Base-by-base conservation (phyloP, 441 rosid species). In the Breynia disticha region DNA sequence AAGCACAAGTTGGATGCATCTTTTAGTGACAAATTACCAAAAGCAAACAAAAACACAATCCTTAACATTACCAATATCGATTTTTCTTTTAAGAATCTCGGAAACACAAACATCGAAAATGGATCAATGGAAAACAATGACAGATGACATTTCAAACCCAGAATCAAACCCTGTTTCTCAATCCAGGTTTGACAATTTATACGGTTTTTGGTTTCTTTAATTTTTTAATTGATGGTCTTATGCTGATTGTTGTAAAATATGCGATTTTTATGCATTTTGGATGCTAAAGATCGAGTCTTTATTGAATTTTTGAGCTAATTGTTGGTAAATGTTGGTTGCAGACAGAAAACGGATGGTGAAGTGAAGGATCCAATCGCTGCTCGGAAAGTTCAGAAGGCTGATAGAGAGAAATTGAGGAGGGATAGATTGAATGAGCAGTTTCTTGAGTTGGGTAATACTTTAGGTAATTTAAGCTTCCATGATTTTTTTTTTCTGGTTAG, bases 401-500 rank as follows among this genome's bases (percentile, higher is more conserved):
- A 80, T 55, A 67, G 82, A 9, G 93, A 89, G 54, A 89, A 83
- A 50, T 52, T 76, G 54, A 81, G 93, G 53, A 80, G 95, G 73
- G 90, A 82, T 52, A 68, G 70, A 32, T 74, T 83, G n/a, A 83
- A 83, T 20, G 90, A 86, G 63, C 83, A 77, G 60, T 83, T 86
- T 70, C 77, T 76, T 55, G 83, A 79, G 63, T 61, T 86, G 50
- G 87, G 83, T 28, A 39, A 39, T 59, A 56, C 82, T 15, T 54
- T 90, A 46, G 94, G 86, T 74, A 62, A 55, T 15, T 41, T 15
- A 11, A 11, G 10, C n/a, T 41, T 41, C 44, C n/a, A n/a, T n/a
- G n/a, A n/a, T n/a, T n/a, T n/a, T n/a, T n/a, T n/a, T n/a, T n/a
- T n/a, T n/a, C n/a, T n/a, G n/a, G n/a, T 41, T 41, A 28, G 35